Conservation (phyloP, 2,329 filamentous ascomycete species). For the Fusarium sp. region DNA sequence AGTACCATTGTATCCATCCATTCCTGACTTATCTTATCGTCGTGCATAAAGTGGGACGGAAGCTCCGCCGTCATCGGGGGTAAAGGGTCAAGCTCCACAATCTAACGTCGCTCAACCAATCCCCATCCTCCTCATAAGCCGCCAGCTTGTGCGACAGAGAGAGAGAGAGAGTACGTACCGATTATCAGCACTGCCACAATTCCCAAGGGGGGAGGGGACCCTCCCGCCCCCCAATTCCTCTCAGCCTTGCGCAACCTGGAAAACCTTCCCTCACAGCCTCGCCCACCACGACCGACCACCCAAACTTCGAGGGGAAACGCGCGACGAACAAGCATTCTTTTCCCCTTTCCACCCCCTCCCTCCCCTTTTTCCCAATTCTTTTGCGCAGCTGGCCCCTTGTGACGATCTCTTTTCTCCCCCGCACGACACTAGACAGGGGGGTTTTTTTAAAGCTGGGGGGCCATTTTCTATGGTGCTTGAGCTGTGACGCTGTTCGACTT, state of each 20-base stretch:
- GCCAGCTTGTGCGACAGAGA: no score
- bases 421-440: background rate
- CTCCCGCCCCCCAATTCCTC: background rate
- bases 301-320: background rate
- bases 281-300: background rate
- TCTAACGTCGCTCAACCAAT: background rate
- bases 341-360: background rate
- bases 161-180: background rate
- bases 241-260: background rate
- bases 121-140: background rate
- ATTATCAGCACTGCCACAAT: background rate
- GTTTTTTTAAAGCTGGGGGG: background rate
- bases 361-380: background rate
- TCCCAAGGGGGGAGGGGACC: background rate
- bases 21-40: background rate
- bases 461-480: background rate
- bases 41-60: background rate
- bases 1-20: background rate
- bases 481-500: background rate
- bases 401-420: background rate
- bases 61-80: background rate
- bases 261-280: background rate
- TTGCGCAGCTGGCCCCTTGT: background rate
- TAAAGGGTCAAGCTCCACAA: background rate
- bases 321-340: background rate